Evolutionary conservation across 1,284 basidiomycete genomes (phyloP).

Genomic region (Ustilago loliicola): DNA sequence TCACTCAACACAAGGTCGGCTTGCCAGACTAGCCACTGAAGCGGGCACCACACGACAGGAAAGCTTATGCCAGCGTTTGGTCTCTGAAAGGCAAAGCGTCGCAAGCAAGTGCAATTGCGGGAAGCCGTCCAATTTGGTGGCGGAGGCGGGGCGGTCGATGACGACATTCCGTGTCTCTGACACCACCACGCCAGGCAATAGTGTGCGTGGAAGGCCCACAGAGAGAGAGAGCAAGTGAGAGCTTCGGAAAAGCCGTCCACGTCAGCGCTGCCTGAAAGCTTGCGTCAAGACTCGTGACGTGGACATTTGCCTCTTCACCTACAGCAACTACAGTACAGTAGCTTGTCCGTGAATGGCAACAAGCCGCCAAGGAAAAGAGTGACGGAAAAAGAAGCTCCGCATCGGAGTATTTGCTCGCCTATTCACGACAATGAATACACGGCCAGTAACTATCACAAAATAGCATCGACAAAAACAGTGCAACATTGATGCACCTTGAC

Average conservation of each 20-base stretch:
- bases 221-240: not conserved
- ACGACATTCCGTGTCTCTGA: constrained; percentile 1
- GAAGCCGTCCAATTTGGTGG: no score
- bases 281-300: constrained; percentile 6
- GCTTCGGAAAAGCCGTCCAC: not conserved
- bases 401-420: constrained; percentile 21
- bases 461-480: not conserved
- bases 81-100: not conserved
- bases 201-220: not conserved
- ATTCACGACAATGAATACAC: not conserved
- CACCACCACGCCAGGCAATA: not conserved
- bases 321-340: not conserved
- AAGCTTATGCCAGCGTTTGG: not conserved
- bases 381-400: constrained; percentile 10
- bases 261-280: not conserved
- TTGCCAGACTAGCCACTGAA: not conserved
- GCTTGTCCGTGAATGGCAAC: not conserved
- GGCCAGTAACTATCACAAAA: not conserved
- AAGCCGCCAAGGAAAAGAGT: constrained; percentile 1
- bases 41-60: not conserved
- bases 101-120: no score
- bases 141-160: not conserved
- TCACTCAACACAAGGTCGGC: not conserved
- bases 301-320: not conserved
- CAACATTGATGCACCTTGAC: constrained; percentile 4